phyloP scores from a whole-genome alignment of 2,329 filamentous ascomycete species.

The Fonsecaea nubica region DNA sequence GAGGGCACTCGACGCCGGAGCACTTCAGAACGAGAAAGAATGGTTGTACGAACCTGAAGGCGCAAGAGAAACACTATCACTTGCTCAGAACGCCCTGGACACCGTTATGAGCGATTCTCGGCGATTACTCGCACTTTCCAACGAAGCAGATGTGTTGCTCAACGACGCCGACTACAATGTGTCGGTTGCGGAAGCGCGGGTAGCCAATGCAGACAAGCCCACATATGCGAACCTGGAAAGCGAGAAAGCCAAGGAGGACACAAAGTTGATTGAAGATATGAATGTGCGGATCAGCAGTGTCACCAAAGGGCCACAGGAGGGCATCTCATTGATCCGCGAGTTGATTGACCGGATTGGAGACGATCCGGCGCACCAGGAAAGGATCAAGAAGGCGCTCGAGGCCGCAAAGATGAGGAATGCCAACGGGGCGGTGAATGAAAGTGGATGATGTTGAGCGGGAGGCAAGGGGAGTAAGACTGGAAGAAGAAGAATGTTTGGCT shows the following conservation, averaged over 20 bases:
- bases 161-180: constrained; percentile 61
- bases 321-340: constrained; percentile 48
- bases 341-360: constrained; percentile 46
- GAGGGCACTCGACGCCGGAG: constrained; percentile 40
- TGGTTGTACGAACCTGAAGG: constrained; percentile 37
- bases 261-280: constrained; percentile 53
- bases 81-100: constrained; percentile 48
- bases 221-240: constrained; percentile 52
- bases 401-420: constrained; percentile 61
- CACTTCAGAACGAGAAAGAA: constrained; percentile 43
- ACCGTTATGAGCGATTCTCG: constrained; percentile 53
- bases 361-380: constrained; percentile 54
- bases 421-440: neutral
- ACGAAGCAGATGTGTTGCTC: constrained; percentile 56
- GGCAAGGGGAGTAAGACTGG: neutral
- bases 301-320: constrained; percentile 48
- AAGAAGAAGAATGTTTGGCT: too few relatives aligned
- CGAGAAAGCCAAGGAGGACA: constrained; percentile 58
- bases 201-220: constrained; percentile 51
- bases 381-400: constrained; percentile 59
- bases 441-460: neutral
- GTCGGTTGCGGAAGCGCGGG: constrained; percentile 60
- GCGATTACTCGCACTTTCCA: constrained; percentile 55
- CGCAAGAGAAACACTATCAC: constrained; percentile 44
- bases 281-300: constrained; percentile 52